These are phyloP conservation scores for Hypomontagnella monticulosa DNA, from an alignment of 495 filamentous ascomycete species.

Conservation along the genomic window DNA sequence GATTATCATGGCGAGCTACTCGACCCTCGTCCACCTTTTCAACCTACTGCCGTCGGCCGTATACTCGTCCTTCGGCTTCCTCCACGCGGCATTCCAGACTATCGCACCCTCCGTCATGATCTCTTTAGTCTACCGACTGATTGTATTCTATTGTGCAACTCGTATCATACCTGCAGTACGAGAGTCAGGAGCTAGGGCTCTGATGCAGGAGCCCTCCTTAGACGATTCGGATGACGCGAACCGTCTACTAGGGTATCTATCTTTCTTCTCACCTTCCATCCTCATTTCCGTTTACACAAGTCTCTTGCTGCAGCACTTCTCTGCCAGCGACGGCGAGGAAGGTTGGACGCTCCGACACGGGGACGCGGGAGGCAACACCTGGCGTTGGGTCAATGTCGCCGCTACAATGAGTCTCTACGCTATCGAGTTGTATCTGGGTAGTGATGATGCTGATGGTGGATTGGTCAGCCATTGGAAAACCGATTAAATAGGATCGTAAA, in stretches of 20 bases:
- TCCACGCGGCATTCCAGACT: slow-evolving; percentile 87
- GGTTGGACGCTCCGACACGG: slow-evolving; percentile 87
- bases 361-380: slow-evolving; percentile 82
- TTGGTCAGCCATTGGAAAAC: slow-evolving; percentile 89
- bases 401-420: slow-evolving; percentile 90
- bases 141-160: slow-evolving; percentile 94
- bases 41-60: slow-evolving; percentile 83
- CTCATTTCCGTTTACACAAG: slow-evolving; percentile 97
- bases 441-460: slow-evolving; percentile 74
- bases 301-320: slow-evolving; percentile 93
- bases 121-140: slow-evolving; percentile 88
- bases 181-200: slow-evolving; percentile 81
- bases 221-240: slow-evolving; percentile 87
- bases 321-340: slow-evolving; percentile 71
- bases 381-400: slow-evolving; percentile 92
- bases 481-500: slow-evolving; percentile 73
- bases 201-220: slow-evolving; percentile 82
- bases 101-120: slow-evolving; percentile 96
- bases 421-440: slow-evolving; percentile 84
- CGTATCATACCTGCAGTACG: slow-evolving; percentile 94
- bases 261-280: slow-evolving; percentile 92
- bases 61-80: slow-evolving; percentile 84
- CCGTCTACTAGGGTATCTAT: slow-evolving; percentile 79
- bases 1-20: slow-evolving; percentile 98
- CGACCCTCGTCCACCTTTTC: slow-evolving; percentile 85